Base-by-base conservation (phyloP, 1,284 basidiomycete species). In the Sanghuangporus baumii region DNA sequence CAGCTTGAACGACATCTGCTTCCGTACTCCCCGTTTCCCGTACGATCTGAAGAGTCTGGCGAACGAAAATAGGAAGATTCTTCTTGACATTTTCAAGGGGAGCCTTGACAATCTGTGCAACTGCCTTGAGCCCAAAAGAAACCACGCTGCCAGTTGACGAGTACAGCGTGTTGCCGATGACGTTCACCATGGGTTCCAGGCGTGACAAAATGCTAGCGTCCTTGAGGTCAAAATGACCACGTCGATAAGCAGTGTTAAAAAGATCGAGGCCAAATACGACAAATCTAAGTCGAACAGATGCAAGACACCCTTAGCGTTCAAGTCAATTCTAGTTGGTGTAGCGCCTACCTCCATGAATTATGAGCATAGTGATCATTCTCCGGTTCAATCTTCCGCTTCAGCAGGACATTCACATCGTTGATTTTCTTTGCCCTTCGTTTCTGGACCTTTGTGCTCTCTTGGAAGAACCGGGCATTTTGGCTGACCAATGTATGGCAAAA, bases 101-200 rank as follows among this genome's bases (percentile, higher is more conserved):
- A 69, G 91, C 95, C 68, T 89, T 93, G 34, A 90, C 81, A 60
- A 99, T 87, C 12, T 88, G 88, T 0, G 93, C 88, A 0, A 89
- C 86, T 1, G 91, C 89, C 70, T 91, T 93, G 66, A 99, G 78
- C 7, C 90, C 92, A 0, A 91, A 82, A 9, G 84, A 77, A n/a
- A 98, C 78, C 14, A 99, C 92, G 14, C 87, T 79, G 6, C 89
- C 83, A 57, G 89, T 89, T 41, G 84, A 86, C 5, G 96, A 91
- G 73, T 98, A 98, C 0, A 99, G 83, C 0, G 93, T 91, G 72
- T 99, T 96, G 40, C 96, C 97, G 56, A 98, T 90, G 11, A 90
- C 85, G 41, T 86, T 79, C 18, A 98, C 88, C 77, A 98, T 89
- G 0, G 93, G 85, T 61, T 96, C 93, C 23, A 99, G 80, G 48